Conservation (phyloP, 176 grass and related monocot species). For the Tillandsia fasciculata region DNA sequence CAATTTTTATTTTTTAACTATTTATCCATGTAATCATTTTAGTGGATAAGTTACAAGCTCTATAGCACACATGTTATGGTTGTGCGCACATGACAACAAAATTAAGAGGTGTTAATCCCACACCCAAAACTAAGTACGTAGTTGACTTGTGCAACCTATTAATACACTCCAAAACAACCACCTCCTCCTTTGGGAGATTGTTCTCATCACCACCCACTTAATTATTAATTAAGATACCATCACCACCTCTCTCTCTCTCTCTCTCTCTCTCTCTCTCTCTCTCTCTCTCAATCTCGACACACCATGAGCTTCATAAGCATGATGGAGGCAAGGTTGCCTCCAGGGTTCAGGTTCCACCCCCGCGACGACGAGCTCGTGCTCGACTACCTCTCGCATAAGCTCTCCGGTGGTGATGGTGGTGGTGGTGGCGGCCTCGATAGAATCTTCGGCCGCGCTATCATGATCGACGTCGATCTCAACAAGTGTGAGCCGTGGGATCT, state of each 20-base stretch:
- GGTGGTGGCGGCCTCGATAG: background rate
- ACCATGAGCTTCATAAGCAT: constrained; percentile 73
- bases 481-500: constrained; percentile 91
- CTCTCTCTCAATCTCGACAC: too few relatives aligned
- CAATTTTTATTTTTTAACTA: too few relatives aligned
- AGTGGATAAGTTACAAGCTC: too few relatives aligned
- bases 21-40: too few relatives aligned
- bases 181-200: too few relatives aligned
- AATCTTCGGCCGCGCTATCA: constrained; percentile 23
- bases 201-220: constrained; percentile 7
- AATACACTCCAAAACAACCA: background rate
- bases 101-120: too few relatives aligned
- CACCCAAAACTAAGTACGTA: background rate
- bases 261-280: background rate
- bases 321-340: constrained; percentile 63
- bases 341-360: constrained; percentile 87
- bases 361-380: constrained; percentile 73
- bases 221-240: constrained; percentile 3
- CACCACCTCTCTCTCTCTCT: background rate
- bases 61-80: too few relatives aligned
- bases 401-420: constrained; percentile 11
- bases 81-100: too few relatives aligned
- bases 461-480: constrained; percentile 95
- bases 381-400: constrained; percentile 72
- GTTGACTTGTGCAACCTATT: background rate